Evolutionary conservation across 1,284 basidiomycete genomes (phyloP), one percentile per base, ranked within the genome.

Genomic region (Ganoderma meredithae): DNA sequence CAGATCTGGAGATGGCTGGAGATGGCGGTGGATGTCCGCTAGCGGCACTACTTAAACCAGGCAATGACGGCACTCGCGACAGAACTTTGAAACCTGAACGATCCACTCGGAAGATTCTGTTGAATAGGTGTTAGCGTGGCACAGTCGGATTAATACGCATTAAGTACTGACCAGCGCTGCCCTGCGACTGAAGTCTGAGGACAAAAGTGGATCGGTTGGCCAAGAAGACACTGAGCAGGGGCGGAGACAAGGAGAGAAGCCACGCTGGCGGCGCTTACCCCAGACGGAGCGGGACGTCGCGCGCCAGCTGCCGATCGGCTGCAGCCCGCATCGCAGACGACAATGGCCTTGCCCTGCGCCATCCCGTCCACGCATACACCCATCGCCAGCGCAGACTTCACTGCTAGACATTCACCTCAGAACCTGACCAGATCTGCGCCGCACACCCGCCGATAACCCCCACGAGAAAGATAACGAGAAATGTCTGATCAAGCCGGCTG

Each of bases 401-500:
- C 52, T 55, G 52, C 52, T 13, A 55, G 27, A 55, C 27, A 33
- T 33, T 13, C 27, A 17, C 31, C 52, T 55, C 22, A 55, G 52
- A 55, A 19, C 52, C 17, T 7, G 3, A 55, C 52, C 17, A 55
- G 52, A 55, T 19, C 52, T 31, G 27, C 52, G 31, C 27, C 31
- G 13, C 15, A 55, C 31, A 17, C 52, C 31, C 22, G 22, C 47
- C 47, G 47, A 55, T 33, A 55, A 55, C 27, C 13, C 13, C 13
- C 13, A 55, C 39, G 47, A 52, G 33, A 49, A 13, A 59, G 36
- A 36, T 7, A 36, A 6, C 76, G 19, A 19, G 4, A 44, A 44
- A 47, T 76, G 74, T 70, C 74, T 15, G 71, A 75, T 41, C 63
- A 69, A 19, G 71, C 77, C 19, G 72, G 71, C 62, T 85, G 83